A percentile compares a stretch with the other conserved stretches of the same genome.
phyloP scores from a whole-genome alignment of 805 yeast genomes.

The Wickerhamiella nectarea region DNA sequence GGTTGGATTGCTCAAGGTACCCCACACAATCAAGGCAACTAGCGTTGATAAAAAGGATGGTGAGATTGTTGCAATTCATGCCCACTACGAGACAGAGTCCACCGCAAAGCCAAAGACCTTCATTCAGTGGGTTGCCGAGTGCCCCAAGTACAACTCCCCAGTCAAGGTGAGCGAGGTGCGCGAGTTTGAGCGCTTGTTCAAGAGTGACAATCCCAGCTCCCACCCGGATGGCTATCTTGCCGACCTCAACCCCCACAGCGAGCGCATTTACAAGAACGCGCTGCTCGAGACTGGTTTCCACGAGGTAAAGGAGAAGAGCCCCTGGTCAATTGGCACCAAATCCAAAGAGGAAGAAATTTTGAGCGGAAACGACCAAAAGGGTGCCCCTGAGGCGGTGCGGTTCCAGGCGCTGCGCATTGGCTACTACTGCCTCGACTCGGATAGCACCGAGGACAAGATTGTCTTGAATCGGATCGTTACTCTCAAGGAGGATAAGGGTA shows the following conservation, averaged over 20 bases:
- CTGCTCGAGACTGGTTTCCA: constrained; percentile 66
- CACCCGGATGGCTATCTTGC: constrained; percentile 79
- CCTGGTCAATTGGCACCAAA: constrained; percentile 55
- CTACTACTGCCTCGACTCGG: constrained; percentile 82
- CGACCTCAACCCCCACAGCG: constrained; percentile 72
- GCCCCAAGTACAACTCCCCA: constrained; percentile 47
- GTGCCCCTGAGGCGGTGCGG: constrained; percentile 68
- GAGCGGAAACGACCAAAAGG: constrained; percentile 44
- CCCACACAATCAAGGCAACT: constrained; percentile 62
- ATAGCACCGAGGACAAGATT: constrained; percentile 45
- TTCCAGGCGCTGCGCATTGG: constrained; percentile 98
- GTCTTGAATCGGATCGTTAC: constrained; percentile 86
- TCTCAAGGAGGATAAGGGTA: constrained; percentile 56
- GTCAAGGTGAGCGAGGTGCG: constrained; percentile 61
- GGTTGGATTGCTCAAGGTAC: constrained; percentile 88
- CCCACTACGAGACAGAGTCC: constrained; percentile 58
- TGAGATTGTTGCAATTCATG: constrained; percentile 54
- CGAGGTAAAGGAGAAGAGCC: constrained; percentile 55
- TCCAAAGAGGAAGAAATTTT: constrained; percentile 33
- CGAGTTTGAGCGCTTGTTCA: constrained; percentile 75
- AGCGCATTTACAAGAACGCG: constrained; percentile 49
- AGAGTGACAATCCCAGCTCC: constrained; percentile 78
- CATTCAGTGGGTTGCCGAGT: constrained; percentile 90
- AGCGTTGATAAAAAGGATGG: constrained; percentile 58
- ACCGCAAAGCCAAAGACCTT: constrained; percentile 79